Evolutionary conservation across 495 filamentous ascomycete species (phyloP), one percentile per base, ranked within the genome.

Genomic region (Hapsidospora chrysogenum): DNA sequence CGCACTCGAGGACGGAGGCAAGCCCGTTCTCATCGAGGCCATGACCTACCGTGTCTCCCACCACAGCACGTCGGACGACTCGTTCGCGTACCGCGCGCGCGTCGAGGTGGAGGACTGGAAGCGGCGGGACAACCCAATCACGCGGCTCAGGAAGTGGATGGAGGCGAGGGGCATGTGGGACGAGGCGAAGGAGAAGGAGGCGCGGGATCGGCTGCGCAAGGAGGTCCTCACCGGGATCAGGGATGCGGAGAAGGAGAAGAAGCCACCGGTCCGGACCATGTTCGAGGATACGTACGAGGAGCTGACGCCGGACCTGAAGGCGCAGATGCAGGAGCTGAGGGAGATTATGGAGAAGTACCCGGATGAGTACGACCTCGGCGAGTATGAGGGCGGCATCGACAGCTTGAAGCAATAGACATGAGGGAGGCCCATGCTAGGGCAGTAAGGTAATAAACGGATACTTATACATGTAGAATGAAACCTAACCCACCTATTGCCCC

Each of bases 71-170:
- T 84, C 76, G n/a, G 89, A 99, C 45, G 89, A 99, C 49, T 86
- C 79, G 23, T 96, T 94, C 49, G 87, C 87, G 1, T 99, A 99
- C 54, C 84, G 89, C 13, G 85, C 87, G 0, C 70, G 74, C 17
- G 79, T 93, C 0, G 89, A 99, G 47, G 89, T 99, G 2, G 89
- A 99, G 47, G 87, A 96, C 43, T 97, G 89, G 89, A 96, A 96
- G 51, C 64, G 85, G 3, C 65, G 92, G 8, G 89, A 97, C 51
- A 96, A 96, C 49, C 89, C 89, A 1, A 85, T 97, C 28, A 82
- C 85, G 29, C 63, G 87, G 33, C 51, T 97, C 45, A 71, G 89
- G 17, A 97, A 96, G 60, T 96, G 80, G 68, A 70, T 97, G 48
- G 85, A 96, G 57, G 64, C 70, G 7, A 70, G 76, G 45, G 74